phyloP scores from a whole-genome alignment of 1,284 basidiomycete genomes.

The Microstroma glucosiphilum region DNA sequence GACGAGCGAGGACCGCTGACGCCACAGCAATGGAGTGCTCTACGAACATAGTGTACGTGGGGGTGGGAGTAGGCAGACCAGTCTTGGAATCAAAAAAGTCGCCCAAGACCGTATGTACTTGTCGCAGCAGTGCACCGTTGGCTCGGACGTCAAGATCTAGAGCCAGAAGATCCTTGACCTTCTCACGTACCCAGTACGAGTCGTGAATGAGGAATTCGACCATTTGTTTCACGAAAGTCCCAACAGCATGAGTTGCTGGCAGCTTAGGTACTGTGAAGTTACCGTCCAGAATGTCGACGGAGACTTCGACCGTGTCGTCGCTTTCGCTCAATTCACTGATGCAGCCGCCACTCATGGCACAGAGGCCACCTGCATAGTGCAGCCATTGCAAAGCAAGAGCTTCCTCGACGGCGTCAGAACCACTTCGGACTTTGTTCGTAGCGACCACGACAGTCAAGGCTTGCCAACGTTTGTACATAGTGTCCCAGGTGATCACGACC shows the following conservation, averaged over 20 bases:
- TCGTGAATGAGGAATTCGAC: conserved; percentile 46
- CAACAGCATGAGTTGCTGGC: conserved; percentile 26
- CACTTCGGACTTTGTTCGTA: conserved; percentile 58
- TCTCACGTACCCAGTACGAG: conserved; percentile 46
- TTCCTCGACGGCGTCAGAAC: conserved; percentile 42
- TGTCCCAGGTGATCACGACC: conserved; percentile 71
- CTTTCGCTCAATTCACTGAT: conserved; percentile 13
- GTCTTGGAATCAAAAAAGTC: conserved; percentile 35
- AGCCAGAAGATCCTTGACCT: conserved; percentile 45
- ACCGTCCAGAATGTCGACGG: conserved; percentile 9
- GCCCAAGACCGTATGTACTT: conserved; percentile 42
- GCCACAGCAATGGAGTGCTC: conserved; percentile 45
- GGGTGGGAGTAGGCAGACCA: conserved; percentile 28
- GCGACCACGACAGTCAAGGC: conserved; percentile 51
- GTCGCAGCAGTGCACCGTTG: conserved; percentile 39
- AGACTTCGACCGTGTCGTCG: conserved; percentile 12
- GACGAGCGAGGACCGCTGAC: conserved; percentile 32
- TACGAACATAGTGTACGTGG: conserved; percentile 45
- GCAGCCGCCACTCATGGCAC: conserved; percentile 68
- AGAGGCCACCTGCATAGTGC: conserved; percentile 73
- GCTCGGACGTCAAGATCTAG: conserved; percentile 33
- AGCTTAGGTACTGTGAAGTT: conserved; percentile 4
- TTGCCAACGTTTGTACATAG: conserved; percentile 68
- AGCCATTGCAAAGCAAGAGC: conserved; percentile 62
- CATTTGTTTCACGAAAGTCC: conserved; percentile 42